Conservation (phyloP, 352 stramenopile genomes). For the Phytophthora kernoviae region DNA sequence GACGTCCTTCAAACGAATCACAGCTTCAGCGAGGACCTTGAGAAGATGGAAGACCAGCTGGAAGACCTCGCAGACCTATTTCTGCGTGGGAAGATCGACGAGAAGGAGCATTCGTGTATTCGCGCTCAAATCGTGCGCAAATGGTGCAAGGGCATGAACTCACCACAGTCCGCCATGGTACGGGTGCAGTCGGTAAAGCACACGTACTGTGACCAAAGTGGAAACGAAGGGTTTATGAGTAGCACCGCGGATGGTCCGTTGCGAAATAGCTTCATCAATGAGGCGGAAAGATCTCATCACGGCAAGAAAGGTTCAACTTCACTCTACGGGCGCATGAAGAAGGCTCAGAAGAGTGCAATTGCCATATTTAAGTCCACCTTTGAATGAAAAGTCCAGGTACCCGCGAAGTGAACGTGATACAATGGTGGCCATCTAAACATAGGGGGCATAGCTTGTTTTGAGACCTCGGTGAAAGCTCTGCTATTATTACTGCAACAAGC, state of each 20-base stretch:
- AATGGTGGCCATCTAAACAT: constrained; percentile 3
- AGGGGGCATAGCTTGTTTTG: constrained; percentile 1
- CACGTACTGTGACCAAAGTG: constrained; percentile 35
- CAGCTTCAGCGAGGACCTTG: constrained; percentile 63
- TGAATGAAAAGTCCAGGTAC: constrained; percentile 47
- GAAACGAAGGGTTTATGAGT: constrained; percentile 26
- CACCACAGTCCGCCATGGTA: constrained; percentile 77
- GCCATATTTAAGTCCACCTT: constrained; percentile 87
- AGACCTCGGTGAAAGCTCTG: not conserved
- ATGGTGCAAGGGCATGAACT: constrained; percentile 83
- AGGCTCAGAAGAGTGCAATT: constrained; percentile 77
- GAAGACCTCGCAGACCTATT: constrained; percentile 76
- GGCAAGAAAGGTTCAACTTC: constrained; percentile 51
- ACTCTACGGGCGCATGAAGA: constrained; percentile 85
- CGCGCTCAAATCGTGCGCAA: constrained; percentile 82
- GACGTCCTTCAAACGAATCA: constrained; percentile 74
- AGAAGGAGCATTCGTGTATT: constrained; percentile 87
- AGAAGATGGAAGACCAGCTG: constrained; percentile 84
- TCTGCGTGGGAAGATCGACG: constrained; percentile 78
- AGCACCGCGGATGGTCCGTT: constrained; percentile 20
- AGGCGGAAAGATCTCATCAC: constrained; percentile 17
- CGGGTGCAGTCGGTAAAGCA: constrained; percentile 71
- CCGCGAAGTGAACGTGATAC: constrained; percentile 7
- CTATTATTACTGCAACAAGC: not conserved
- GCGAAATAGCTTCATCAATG: constrained; percentile 26